Conservation (phyloP, 805 yeast species). For the Ogataea philodendri region DNA sequence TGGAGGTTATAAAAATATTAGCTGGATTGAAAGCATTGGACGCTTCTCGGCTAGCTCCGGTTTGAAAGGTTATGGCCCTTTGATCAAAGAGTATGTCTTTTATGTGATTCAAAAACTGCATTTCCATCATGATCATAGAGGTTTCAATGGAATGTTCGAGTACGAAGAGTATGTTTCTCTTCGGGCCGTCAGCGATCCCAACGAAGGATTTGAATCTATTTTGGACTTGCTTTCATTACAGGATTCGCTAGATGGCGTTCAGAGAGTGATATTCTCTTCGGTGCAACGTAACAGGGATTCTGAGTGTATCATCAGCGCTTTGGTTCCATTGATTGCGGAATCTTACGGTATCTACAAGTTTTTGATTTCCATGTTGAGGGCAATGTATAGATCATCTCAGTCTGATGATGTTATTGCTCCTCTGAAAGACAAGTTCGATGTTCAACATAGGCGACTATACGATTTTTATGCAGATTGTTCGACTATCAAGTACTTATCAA, state of each 20-base stretch:
- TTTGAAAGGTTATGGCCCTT: slow-evolving; percentile 56
- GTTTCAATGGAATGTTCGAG: slow-evolving; percentile 93
- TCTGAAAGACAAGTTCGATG: slow-evolving; percentile 63
- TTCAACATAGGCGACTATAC: slow-evolving; percentile 66
- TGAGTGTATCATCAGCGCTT: slow-evolving; percentile 80
- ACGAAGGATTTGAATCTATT: slow-evolving; percentile 90
- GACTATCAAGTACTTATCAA: slow-evolving; percentile 73
- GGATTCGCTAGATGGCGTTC: slow-evolving; percentile 77
- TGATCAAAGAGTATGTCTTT: slow-evolving; percentile 73
- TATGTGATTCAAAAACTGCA: slow-evolving; percentile 70
- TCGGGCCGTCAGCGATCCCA: slow-evolving; percentile 85
- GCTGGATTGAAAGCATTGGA: slow-evolving; percentile 74
- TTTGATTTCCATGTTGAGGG: slow-evolving; percentile 85
- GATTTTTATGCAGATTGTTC: slow-evolving; percentile 91
- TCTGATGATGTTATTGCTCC: slow-evolving; percentile 77
- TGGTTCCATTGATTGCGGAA: slow-evolving; percentile 88
- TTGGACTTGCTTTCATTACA: slow-evolving; percentile 82
- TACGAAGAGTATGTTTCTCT: slow-evolving; percentile 92
- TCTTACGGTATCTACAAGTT: slow-evolving; percentile 91
- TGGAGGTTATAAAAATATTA: slow-evolving; percentile 76
- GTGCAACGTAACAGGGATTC: slow-evolving; percentile 51
- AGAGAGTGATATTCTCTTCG: slow-evolving; percentile 70
- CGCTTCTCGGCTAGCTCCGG: slow-evolving; percentile 49
- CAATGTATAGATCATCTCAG: slow-evolving; percentile 71
- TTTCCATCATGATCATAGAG: slow-evolving; percentile 82